Base-by-base conservation (phyloP, 345 rosid species). In the Hirschfeldia incana region DNA sequence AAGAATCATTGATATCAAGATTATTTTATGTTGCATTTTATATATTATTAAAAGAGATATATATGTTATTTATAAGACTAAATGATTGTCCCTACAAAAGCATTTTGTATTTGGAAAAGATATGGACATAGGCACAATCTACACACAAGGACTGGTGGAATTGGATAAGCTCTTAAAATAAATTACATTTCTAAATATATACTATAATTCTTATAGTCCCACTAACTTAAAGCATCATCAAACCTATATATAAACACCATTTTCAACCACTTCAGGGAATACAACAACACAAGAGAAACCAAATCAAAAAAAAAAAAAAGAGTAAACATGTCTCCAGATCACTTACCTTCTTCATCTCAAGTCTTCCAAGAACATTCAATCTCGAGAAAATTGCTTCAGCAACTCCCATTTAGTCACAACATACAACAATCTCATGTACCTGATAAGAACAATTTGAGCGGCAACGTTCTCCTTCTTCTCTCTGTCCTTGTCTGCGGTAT, bases 401-500 rank as follows among this genome's bases (percentile, higher is more conserved):
- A 76, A n/a, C 49, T 70, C 67, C 78, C 85, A 66, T 68, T 84
- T 79, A 6, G 27, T 3, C 85, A 71, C 16, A 58, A 8, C 64
- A 27, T 44, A 59, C 69, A 74, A 73, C 60, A 78, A 76, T 73
- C 57, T 63, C 60, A 75, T 17, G 70, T 2, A 44, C 70, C 68
- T 76, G 28, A 70, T 16, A 82, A 70, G 58, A 80, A 42, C 70
- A 81, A 69, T 70, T 74, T 89, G 8, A 84, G 86, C 63, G 76
- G 85, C 68, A 86, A 85, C 58, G 83, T 70, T 63, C 75, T 87
- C 39, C 27, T 89, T 79, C 78, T 86, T 32, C 83, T 86, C 21
- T 77, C 88, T 5, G 80, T 86, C 64, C 85, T 89, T 27, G 27
- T 89, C 7, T 89, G 91, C 29, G 88, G 87, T 15, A 53, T 88